These are phyloP conservation scores for Phytophthora podocarpi DNA, from an alignment of 352 stramenopile species.

Conservation along the genomic window DNA sequence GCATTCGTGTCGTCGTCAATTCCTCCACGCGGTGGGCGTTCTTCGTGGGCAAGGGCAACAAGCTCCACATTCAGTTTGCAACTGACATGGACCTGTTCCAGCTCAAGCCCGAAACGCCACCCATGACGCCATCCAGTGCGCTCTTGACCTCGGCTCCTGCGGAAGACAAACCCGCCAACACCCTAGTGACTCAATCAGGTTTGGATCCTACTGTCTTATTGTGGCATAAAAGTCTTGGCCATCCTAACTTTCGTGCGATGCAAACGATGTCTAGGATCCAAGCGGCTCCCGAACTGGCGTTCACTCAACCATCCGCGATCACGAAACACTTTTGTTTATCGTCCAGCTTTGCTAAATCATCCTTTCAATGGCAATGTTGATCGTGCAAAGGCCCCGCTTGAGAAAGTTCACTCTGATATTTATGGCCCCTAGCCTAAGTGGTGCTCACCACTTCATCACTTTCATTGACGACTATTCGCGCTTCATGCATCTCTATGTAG, in stretches of 20 bases:
- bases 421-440: conserved; percentile 6
- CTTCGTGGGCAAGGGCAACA: conserved; percentile 5
- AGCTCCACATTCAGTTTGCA: neutral
- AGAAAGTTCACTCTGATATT: too few species aligned
- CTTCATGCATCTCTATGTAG: conserved; percentile 3
- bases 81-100: conserved; percentile 3
- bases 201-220: conserved; percentile 8
- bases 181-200: conserved; percentile 9
- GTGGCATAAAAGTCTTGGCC: conserved; percentile 8
- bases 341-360: conserved; percentile 13
- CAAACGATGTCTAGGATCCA: too few species aligned
- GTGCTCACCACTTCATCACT: conserved; percentile 3
- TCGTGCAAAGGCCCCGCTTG: neutral
- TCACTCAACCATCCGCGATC: conserved; percentile 9
- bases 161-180: neutral
- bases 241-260: conserved; percentile 17
- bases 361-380: conserved; percentile 10
- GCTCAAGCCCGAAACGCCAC: neutral
- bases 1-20: conserved; percentile 2
- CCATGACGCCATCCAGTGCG: neutral
- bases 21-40: neutral
- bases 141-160: neutral
- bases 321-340: neutral
- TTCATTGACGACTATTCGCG: conserved; percentile 14
- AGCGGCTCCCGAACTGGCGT: conserved; percentile 1